Base-by-base conservation (phyloP, 2,329 filamentous ascomycete species). In the Aureobasidium sp. region DNA sequence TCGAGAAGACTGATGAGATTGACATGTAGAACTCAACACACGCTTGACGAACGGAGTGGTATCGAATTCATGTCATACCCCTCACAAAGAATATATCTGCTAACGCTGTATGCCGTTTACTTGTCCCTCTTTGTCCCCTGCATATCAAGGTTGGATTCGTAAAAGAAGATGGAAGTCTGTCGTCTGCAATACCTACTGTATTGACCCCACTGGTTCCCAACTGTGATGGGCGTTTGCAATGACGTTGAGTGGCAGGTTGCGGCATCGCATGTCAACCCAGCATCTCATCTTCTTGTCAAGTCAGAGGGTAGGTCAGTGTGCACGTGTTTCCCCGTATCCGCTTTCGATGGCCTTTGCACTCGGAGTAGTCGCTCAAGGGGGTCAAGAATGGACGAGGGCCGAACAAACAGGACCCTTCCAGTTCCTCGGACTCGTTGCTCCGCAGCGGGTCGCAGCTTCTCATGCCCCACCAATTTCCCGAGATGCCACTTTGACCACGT, bases 381-480 rank as follows among this genome's bases (percentile, higher is more conserved):
- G 19, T 23, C 6, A 33, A n/a, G n/a, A n/a, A 50, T 37, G 15
- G 21, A 25, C 8, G 47, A 35, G 19, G 31, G 13, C 7, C 4
- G 31, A 53, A 53, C 35, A 38, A 19, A 40, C 49, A 53, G 33
- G 49, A 35, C 19, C 35, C 15, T 40, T 53, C 13, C 49, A 35
- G 6, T 6, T 17, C 19, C 15, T 23, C 49, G 49, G 33, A 29
- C 15, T 35, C 33, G 47, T 50, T 40, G 50, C 38, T 55, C 51
- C 37, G 51, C 51, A 25, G 51, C 51, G 64, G 53, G 53, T 57
- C 38, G 27, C 38, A 55, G 51, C 51, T 55, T 55, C 35, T 35
- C 40, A 25, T 57, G 53, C 40, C 53, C 53, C 53, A 57, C 53
- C 53, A 46, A 45, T 35, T 57, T 35, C 38, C 53, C 53, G 53